Evolutionary conservation across 2,329 filamentous ascomycete species (phyloP), one percentile per base, ranked within the genome.

Genomic region (Alternaria metachromatica): DNA sequence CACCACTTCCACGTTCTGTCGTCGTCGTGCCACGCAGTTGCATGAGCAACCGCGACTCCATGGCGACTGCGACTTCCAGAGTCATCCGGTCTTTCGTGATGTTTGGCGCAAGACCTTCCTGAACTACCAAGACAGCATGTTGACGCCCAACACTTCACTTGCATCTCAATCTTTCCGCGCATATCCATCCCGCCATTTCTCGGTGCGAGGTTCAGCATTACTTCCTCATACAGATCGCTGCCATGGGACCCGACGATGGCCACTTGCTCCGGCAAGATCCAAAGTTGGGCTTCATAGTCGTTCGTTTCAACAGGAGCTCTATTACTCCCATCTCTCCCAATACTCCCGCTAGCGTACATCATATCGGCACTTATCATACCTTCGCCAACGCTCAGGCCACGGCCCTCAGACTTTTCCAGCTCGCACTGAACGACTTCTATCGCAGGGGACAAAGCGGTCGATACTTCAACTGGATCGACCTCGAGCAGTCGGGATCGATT

Each of bases 341-440:
- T 12, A 49, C 45, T 41, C 33, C 33, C 33, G 33, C 15, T 37
- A 37, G 33, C 33, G 45, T 21, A 9, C n/a, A 41, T 28, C 12
- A 21, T 37, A 46, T 64, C 23, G 62, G 58, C 15, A 30, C n/a
- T 23, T 64, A 55, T 28, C 15, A 45, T 26, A 58, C 25, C 49
- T 18, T 58, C 15, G 30, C 41, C 2, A 44, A 18, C 23, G 58
- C 55, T 13, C 44, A 58, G 33, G 28, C 28, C 9, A 50, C 33
- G 12, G 55, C 49, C 8, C 30, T 10, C 9, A 8, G 10, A 15
- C 33, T 41, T 18, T 3, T 58, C 13, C 15, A 25, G 11, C 41
- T 26, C 18, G 26, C 51, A 6, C 12, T 58, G 4, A n/a, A 12
- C 15, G 37, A 51, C 13, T 48, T 25, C 23, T 21, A 49, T 26